Base-by-base conservation (phyloP, 2,329 filamentous ascomycete species). In the Dothiorella sarmentorum region DNA sequence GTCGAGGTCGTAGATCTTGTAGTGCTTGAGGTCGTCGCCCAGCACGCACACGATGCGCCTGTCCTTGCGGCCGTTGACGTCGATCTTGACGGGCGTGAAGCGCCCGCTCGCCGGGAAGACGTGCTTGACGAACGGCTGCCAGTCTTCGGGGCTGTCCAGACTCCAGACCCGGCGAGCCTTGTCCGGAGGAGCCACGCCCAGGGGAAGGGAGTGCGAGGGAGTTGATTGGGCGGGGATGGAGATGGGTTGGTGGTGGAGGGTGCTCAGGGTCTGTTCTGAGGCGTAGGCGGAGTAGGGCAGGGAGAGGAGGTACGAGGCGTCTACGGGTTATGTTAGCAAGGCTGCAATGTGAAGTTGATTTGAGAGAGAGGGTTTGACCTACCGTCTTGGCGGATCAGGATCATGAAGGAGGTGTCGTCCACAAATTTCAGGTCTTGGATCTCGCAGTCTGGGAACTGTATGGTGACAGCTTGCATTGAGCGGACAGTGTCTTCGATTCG, bases 361-460 rank as follows among this genome's bases (percentile, higher is more conserved):
- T 69, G 22, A 35, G 35, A 67, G 62, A 71, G 71, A 26, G 68
- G 65, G 17, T 74, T 66, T 67, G 45, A 59, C 64, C 64, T 68
- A 73, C 73, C 66, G 20, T 63, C 58, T 31, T 69, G 66, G 42
- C 69, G 67, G 72, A 80, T 82, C 2, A 91, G 78, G 1, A 89
- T 64, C 56, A 91, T 76, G 1, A 91, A 69, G 0, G 75, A 78
- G 11, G 78, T 71, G 58, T 88, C 83, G 64, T 87, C 80, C 42
- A 89, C 78, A 66, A 91, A 90, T 67, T 87, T 86, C 13, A 88
- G 70, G 67, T 91, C 86, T 18, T 84, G 70, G 15, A 86, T 72
- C n/a, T 70, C 73, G 5, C 73, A 66, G 0, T 70, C 73, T 1
- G 29, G 71, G 62, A 72, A 68, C 24, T 57, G 69, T 57, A 76